Evolutionary conservation across 352 stramenopile genomes (phyloP).

Genomic region (Phytophthora gonapodyides): DNA sequence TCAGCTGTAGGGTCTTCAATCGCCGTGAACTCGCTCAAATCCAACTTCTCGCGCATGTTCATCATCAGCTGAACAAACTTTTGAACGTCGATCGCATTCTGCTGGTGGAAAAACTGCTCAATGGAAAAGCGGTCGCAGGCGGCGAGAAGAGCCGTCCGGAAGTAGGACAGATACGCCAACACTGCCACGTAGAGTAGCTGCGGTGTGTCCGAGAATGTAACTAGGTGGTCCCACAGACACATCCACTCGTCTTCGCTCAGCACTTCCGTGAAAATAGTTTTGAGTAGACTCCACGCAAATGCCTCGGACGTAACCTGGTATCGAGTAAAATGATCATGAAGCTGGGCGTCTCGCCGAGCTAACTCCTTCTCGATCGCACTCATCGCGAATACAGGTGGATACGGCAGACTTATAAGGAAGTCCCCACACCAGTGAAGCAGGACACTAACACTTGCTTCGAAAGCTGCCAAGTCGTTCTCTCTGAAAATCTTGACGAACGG

Average conservation of each 20-base stretch:
- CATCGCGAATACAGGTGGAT: constrained; percentile 79
- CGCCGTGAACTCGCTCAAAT: constrained; percentile 39
- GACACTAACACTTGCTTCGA: constrained; percentile 86
- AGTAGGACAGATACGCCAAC: constrained; percentile 76
- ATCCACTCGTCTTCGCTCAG: constrained; percentile 89
- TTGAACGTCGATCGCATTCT: constrained; percentile 80
- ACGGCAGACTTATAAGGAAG: constrained; percentile 84
- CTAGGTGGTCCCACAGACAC: constrained; percentile 87
- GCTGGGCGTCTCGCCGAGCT: constrained; percentile 63
- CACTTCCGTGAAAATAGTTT: constrained; percentile 90
- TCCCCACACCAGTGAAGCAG: constrained; percentile 86
- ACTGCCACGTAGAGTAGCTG: constrained; percentile 67
- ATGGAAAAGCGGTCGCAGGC: constrained; percentile 63
- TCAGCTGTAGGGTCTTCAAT: constrained; percentile 10
- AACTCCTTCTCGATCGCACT: constrained; percentile 73
- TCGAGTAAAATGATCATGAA: constrained; percentile 80
- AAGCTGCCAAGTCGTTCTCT: constrained; percentile 89
- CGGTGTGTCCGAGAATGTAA: constrained; percentile 73
- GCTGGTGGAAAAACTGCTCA: constrained; percentile 86
- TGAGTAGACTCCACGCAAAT: constrained; percentile 88
- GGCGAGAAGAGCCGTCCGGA: constrained; percentile 61
- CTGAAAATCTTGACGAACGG: constrained; percentile 89
- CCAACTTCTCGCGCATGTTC: constrained; percentile 51
- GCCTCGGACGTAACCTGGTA: constrained; percentile 62
- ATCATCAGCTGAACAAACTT: constrained; percentile 71